These are phyloP conservation scores for Naematelia encephala DNA, from an alignment of 768 basidiomycete genomes.

Conservation along the genomic window DNA sequence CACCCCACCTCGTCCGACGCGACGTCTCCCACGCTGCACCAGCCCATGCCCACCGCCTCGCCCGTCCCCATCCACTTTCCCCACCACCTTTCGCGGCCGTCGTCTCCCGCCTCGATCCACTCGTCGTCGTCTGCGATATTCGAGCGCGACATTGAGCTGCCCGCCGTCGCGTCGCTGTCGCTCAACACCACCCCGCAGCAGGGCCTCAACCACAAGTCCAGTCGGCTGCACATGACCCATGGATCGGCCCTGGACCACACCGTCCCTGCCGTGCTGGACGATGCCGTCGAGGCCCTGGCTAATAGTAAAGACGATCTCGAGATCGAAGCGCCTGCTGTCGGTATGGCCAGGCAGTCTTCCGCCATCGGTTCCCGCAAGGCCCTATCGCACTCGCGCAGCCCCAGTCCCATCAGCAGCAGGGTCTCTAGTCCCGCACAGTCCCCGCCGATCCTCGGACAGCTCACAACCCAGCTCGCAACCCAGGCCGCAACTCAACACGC, in stretches of 20 bases:
- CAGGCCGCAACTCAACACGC: neutral
- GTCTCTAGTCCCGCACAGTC: conserved; percentile 26
- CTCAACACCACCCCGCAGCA: conserved; percentile 31
- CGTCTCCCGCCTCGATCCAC: conserved; percentile 52
- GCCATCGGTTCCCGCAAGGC: conserved; percentile 15
- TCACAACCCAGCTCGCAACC: conserved; percentile 20
- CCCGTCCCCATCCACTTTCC: conserved; percentile 2
- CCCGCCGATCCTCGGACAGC: conserved; percentile 36
- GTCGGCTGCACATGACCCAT: conserved; percentile 45
- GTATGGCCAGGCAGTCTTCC: conserved; percentile 34
- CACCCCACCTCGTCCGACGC: neutral
- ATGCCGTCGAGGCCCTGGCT: conserved; percentile 68
- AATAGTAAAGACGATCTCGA: conserved; percentile 29
- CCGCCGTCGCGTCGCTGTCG: conserved; percentile 41
- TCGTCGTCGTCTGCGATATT: conserved; percentile 88
- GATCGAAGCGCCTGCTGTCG: conserved; percentile 40
- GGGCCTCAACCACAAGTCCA: conserved; percentile 42
- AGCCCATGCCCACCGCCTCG: neutral
- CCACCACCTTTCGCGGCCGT: conserved; percentile 39
- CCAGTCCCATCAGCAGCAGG: conserved; percentile 31
- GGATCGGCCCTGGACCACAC: conserved; percentile 66
- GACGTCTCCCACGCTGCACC: neutral
- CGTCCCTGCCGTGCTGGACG: conserved; percentile 74
- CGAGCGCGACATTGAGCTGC: conserved; percentile 76
- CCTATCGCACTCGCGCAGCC: conserved; percentile 15